Conservation (phyloP, 495 filamentous ascomycete genomes). For the Cercophora newfieldiana region DNA sequence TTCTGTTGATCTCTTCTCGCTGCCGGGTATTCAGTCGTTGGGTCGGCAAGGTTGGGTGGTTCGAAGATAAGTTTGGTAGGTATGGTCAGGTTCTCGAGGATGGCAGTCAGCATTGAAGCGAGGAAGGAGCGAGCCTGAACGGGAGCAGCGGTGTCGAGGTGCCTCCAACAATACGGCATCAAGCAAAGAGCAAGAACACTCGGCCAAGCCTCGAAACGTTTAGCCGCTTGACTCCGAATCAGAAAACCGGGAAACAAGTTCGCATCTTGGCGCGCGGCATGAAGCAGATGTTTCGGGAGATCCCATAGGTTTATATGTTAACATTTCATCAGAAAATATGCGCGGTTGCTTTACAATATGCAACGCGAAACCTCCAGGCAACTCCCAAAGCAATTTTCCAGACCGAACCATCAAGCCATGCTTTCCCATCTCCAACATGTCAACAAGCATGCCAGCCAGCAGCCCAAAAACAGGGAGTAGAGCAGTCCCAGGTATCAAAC, state of each 20-base stretch:
- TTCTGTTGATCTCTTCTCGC: no score
- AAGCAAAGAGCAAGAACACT: no score
- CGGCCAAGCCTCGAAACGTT: no score
- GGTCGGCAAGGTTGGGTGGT: no score
- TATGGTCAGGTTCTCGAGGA: no score
- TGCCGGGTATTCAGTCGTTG: no score
- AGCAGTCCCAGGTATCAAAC: constrained; percentile 26
- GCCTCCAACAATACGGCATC: no score
- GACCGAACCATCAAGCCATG: constrained; percentile 16
- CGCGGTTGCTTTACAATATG: constrained; percentile 10
- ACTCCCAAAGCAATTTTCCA: constrained; percentile 13
- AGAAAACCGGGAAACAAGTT: neutral
- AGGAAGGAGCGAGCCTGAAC: no score
- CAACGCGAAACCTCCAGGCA: constrained; percentile 16
- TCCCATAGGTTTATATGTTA: constrained; percentile 18
- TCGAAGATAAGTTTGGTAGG: no score
- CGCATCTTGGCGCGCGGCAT: neutral
- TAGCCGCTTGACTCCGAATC: neutral
- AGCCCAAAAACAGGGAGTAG: constrained; percentile 21
- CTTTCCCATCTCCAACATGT: constrained; percentile 21
- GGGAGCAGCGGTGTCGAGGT: no score
- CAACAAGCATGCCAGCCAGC: constrained; percentile 29
- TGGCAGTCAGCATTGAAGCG: no score
- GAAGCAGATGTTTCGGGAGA: constrained; percentile 3
- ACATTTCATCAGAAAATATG: constrained; percentile 23